Percentiles rank a stretch among this genome's conserved stretches.
These are phyloP conservation scores for Eimeria praecox DNA, from an alignment of 169 alveolate species.

Conservation along the genomic window DNA sequence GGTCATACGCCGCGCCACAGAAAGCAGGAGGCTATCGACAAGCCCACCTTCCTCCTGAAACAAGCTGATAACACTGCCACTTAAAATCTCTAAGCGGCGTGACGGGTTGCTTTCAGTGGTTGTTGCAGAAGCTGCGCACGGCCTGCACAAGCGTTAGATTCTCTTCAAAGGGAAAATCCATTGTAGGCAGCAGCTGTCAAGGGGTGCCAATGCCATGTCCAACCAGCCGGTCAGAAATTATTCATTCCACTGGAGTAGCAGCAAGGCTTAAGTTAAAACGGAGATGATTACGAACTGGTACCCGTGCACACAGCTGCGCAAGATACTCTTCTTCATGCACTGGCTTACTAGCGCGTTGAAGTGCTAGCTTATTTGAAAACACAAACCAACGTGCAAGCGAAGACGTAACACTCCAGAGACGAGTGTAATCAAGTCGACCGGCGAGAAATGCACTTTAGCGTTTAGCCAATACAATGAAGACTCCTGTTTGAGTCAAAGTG, in stretches of 20 bases:
- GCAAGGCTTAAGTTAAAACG: not conserved
- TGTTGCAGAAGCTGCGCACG: not conserved
- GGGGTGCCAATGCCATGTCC: too few species aligned
- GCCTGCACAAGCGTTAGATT: not conserved
- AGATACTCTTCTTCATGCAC: not conserved
- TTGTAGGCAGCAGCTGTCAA: too few species aligned
- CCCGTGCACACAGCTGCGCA: not conserved
- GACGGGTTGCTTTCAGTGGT: not conserved
- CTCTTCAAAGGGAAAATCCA: not conserved
- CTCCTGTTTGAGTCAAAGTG: too few species aligned
- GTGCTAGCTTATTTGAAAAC: not conserved
- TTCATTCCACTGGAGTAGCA: not conserved
- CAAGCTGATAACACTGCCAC: not conserved
- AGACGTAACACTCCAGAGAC: not conserved
- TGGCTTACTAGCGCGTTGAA: too few species aligned
- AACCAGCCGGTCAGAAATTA: not conserved
- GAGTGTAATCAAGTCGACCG: not conserved
- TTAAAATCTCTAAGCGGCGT: not conserved
- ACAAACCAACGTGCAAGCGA: not conserved
- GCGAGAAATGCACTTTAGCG: too few species aligned
- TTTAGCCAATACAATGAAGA: too few species aligned
- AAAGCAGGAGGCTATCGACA: not conserved
- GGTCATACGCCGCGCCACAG: not conserved
- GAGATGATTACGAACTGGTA: not conserved
- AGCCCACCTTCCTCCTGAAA: not conserved